These are phyloP conservation scores for Ascocoryne sarcoides DNA, from an alignment of 2,329 filamentous ascomycete genomes.

Conservation along the genomic window DNA sequence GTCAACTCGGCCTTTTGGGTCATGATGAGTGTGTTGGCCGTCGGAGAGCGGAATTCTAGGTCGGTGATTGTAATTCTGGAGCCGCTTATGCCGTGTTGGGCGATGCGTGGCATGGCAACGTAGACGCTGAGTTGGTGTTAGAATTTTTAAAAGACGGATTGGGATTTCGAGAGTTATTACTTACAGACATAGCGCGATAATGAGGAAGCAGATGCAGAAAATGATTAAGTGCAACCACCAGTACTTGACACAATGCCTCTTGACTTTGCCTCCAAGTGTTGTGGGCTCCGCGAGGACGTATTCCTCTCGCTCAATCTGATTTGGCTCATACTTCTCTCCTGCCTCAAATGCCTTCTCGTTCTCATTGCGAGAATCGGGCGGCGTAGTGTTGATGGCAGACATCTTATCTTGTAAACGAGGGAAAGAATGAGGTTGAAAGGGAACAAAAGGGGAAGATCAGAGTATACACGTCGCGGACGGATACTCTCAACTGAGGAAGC, in stretches of 20 bases:
- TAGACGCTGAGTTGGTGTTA: not conserved
- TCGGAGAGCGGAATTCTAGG: slow-evolving; percentile 43
- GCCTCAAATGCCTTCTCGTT: not conserved
- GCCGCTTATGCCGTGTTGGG: slow-evolving; percentile 43
- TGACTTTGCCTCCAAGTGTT: slow-evolving; percentile 17
- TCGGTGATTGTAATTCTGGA: slow-evolving; percentile 41
- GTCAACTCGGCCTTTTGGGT: slow-evolving; percentile 39
- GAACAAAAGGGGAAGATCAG: too few species aligned
- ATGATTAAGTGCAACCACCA: slow-evolving; percentile 47
- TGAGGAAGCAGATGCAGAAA: slow-evolving; percentile 40
- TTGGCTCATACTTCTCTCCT: not conserved
- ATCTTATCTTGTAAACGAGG: too few species aligned
- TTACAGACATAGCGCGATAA: slow-evolving; percentile 48
- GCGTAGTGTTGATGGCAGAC: too few species aligned
- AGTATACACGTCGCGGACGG: too few species aligned
- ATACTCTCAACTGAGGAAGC: too few species aligned
- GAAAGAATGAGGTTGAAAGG: too few species aligned
- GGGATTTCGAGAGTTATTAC: too few species aligned
- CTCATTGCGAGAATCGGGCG: too few species aligned
- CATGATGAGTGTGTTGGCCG: slow-evolving; percentile 38
- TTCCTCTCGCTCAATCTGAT: not conserved
- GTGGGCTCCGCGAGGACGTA: not conserved
- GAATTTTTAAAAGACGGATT: not conserved
- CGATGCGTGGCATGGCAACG: slow-evolving; percentile 31
- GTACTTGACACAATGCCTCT: slow-evolving; percentile 31